A percentile compares a stretch with the other conserved stretches of the same genome.
These are phyloP conservation scores for Phaeomoniella chlamydospora DNA, from an alignment of 2,329 filamentous ascomycete genomes.

Conservation along the genomic window DNA sequence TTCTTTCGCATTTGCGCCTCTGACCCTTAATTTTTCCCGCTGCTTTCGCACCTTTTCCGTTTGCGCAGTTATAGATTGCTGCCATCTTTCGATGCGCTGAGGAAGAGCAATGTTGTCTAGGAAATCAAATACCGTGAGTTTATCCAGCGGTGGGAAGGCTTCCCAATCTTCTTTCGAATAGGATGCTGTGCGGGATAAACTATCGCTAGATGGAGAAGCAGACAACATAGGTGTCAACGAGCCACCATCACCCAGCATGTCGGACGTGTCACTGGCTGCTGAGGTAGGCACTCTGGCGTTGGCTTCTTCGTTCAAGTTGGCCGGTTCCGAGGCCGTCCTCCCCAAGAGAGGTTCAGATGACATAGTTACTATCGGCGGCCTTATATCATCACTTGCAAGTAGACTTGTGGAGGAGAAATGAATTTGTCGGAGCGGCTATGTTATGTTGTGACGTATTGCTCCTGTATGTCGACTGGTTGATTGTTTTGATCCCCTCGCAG, in stretches of 20 bases:
- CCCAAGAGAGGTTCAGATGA: no score
- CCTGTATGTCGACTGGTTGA: no score
- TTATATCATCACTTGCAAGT: no score
- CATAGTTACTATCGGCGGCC: no score
- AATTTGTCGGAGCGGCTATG: no score
- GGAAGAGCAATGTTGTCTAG: constrained; percentile 85
- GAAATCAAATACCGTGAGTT: constrained; percentile 80
- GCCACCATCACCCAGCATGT: constrained; percentile 21
- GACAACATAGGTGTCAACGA: constrained; percentile 15
- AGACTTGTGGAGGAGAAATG: no score
- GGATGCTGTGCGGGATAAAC: constrained; percentile 60
- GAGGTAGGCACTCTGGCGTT: background rate
- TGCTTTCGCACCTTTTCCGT: constrained; percentile 75
- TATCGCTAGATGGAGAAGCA: constrained; percentile 32
- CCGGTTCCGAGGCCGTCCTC: background rate
- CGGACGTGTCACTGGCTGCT: constrained; percentile 9
- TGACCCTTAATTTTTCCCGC: constrained; percentile 63
- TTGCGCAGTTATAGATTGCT: constrained; percentile 67
- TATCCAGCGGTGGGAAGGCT: constrained; percentile 72
- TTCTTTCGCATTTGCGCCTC: constrained; percentile 65
- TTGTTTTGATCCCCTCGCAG: no score
- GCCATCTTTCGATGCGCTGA: constrained; percentile 80
- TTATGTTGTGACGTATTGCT: no score
- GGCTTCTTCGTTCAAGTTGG: background rate
- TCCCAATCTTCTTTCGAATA: constrained; percentile 85